Base-by-base conservation (phyloP, 805 yeast genomes). In the Debaryomyces prosopidis region DNA sequence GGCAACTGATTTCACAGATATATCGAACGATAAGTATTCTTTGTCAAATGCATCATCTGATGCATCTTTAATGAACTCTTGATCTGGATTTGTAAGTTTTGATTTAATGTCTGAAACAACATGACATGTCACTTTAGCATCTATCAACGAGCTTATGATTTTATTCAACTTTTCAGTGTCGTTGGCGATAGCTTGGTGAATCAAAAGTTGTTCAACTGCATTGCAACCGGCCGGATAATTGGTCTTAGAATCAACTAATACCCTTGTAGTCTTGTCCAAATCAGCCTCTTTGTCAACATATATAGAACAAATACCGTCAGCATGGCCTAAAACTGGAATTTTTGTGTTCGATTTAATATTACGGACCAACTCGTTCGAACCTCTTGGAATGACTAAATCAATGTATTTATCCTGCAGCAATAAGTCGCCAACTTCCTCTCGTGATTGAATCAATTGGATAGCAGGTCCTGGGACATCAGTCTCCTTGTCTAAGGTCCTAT, bases 161-260 rank as follows among this genome's bases (percentile, higher is more conserved):
- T 52, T 42, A 37, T 52, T 47, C 12, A 60, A 42, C 32, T 49
- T 49, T 33, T 55, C 51, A 15, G 53, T 43, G 52, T 58, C 55
- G 48, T 68, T 43, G 60, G 71, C 53, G 63, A 63, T 47, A 54
- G 54, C 60, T 41, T 73, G 68, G 64, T 85, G 78, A 39, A 95
- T 67, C 45, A 94, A 75, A 26, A 94, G 66, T 28, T 94, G 89
- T 66, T 94, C 99, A 44, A 81, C 92, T 6, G 99, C 97, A 63
- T 94, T 94, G 67, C 99, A 94, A n/a, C 96, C 99, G 10, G 99
- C 99, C 40, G 98, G 97, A 63, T 94, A 94, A 65, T 90, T 91
- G 0, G 97, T 89, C 68, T 94, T 94, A 4, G 97, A 79, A 66
- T 94, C 99, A 20, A 89, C 79, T 4, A 82, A 75, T 26, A 94